Evolutionary conservation across 805 yeast species (phyloP).

Genomic region (Starmerella stigmatis): DNA sequence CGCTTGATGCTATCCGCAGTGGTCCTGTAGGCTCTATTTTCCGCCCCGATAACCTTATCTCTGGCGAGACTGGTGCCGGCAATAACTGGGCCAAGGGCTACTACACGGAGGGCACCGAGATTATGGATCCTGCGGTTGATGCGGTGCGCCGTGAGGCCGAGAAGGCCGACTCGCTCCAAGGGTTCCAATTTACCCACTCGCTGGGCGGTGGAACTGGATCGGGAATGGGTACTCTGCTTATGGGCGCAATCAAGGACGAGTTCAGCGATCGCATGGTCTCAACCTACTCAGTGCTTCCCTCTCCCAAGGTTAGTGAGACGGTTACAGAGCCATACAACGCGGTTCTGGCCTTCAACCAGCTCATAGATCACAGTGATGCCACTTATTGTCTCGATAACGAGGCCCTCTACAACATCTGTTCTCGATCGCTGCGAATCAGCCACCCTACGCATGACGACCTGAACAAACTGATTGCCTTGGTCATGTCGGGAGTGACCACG

Average conservation of each 20-base stretch:
- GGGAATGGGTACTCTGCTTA: slow-evolving; percentile 87
- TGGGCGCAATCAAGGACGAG: slow-evolving; percentile 82
- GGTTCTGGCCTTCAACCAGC: slow-evolving; percentile 81
- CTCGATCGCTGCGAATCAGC: slow-evolving; percentile 66
- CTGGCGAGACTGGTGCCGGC: slow-evolving; percentile 90
- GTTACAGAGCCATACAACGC: slow-evolving; percentile 95
- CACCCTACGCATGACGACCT: slow-evolving; percentile 74
- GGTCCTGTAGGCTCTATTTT: slow-evolving; percentile 72
- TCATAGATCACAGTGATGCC: slow-evolving; percentile 84
- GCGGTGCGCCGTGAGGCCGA: slow-evolving; percentile 91
- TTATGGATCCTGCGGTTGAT: slow-evolving; percentile 84
- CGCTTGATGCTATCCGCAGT: slow-evolving; percentile 73
- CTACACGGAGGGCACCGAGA: slow-evolving; percentile 94
- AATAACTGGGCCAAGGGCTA: slow-evolving; percentile 97
- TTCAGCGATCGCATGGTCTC: slow-evolving; percentile 96
- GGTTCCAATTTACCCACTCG: slow-evolving; percentile 82
- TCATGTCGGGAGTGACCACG: slow-evolving; percentile 94
- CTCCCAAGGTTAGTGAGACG: slow-evolving; percentile 85
- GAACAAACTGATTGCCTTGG: slow-evolving; percentile 75
- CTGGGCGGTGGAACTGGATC: slow-evolving; percentile 95
- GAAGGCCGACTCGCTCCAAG: slow-evolving; percentile 86
- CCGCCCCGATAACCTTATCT: slow-evolving; percentile 85
- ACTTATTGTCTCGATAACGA: slow-evolving; percentile 94
- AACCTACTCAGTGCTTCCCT: slow-evolving; percentile 89
- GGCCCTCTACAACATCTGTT: slow-evolving; percentile 84